Percentiles rank a stretch among this genome's conserved stretches.
Evolutionary conservation across 1,139 yeast genomes (phyloP).

Genomic region (Yamadazyma atmosphaerica): DNA sequence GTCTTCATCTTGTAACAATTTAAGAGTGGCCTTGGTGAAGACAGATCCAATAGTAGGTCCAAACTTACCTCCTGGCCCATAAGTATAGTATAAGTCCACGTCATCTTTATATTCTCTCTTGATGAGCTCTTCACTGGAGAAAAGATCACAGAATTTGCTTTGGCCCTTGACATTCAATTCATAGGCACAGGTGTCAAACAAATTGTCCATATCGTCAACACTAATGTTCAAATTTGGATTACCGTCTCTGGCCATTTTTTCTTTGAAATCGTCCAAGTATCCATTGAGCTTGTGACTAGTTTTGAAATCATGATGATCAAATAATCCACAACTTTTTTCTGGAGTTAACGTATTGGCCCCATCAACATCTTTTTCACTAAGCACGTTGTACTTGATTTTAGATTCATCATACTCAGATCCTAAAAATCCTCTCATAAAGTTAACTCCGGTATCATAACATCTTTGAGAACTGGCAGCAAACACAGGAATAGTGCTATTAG

Average conservation of each 20-base stretch:
- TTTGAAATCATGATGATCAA: constrained; percentile 4
- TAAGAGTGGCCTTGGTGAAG: constrained; percentile 48
- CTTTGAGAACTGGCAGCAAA: constrained; percentile 36
- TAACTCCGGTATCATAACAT: constrained; percentile 28
- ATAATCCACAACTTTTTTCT: constrained; percentile 22
- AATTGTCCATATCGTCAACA: constrained; percentile 36
- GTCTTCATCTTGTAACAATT: constrained; percentile 35
- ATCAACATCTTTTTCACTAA: constrained; percentile 25
- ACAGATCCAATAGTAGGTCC: constrained; percentile 47
- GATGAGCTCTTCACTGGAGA: constrained; percentile 50
- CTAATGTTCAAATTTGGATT: constrained; percentile 36
- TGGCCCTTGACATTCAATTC: constrained; percentile 53
- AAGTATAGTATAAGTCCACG: constrained; percentile 44
- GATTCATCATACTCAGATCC: constrained; percentile 24
- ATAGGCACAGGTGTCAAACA: constrained; percentile 53
- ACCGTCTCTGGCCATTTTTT: constrained; percentile 38
- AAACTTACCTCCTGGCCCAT: constrained; percentile 51
- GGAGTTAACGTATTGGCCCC: constrained; percentile 43
- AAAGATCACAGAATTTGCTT: constrained; percentile 49
- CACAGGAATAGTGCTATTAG: constrained; percentile 25
- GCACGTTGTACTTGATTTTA: constrained; percentile 22
- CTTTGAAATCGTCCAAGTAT: constrained; percentile 38
- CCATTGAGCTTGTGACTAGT: constrained; percentile 5
- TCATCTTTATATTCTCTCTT: constrained; percentile 45
- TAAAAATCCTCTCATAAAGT: constrained; percentile 36